Percentiles rank a stretch among this genome's conserved stretches.
phyloP scores from a whole-genome alignment of 352 stramenopile species.

The Pythium folliculosum region DNA sequence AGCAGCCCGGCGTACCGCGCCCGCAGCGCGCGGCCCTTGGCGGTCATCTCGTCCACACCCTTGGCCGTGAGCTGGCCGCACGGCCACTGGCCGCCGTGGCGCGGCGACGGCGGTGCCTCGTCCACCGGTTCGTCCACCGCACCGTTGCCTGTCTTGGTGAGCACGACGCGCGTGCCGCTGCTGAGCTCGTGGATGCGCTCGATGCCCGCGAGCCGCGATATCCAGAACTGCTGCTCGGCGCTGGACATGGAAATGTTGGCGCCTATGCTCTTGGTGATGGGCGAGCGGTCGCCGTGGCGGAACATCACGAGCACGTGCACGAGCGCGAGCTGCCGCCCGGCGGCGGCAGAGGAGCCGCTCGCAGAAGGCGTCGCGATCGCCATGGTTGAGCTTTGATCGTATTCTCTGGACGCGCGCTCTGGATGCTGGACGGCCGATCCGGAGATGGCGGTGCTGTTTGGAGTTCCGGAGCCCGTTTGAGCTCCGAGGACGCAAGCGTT shows the following conservation, averaged over 20 bases:
- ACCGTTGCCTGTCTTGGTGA: slow-evolving; percentile 17
- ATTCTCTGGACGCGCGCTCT: neutral
- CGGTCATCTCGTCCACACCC: slow-evolving; percentile 64
- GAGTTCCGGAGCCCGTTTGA: neutral
- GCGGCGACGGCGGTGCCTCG: slow-evolving; percentile 34
- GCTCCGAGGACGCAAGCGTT: slow-evolving; percentile 11
- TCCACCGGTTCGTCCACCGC: neutral
- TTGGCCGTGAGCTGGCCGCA: slow-evolving; percentile 75
- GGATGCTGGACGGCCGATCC: slow-evolving; percentile 4
- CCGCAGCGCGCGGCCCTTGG: slow-evolving; percentile 49
- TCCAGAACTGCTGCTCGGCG: slow-evolving; percentile 62
- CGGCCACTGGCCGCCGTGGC: slow-evolving; percentile 65
- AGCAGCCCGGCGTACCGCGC: slow-evolving; percentile 47
- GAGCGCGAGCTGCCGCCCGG: slow-evolving; percentile 36
- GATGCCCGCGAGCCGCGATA: slow-evolving; percentile 46
- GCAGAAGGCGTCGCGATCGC: neutral
- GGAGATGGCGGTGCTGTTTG: slow-evolving; percentile 5
- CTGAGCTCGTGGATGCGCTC: slow-evolving; percentile 50
- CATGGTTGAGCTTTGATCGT: neutral
- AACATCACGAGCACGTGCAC: slow-evolving; percentile 74
- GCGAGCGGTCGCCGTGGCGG: slow-evolving; percentile 78
- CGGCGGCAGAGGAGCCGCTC: neutral
- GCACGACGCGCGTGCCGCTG: slow-evolving; percentile 42
- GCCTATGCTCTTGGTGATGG: slow-evolving; percentile 60
- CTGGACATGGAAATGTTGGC: slow-evolving; percentile 44